Evolutionary conservation across 257 asterid species (phyloP).

Genomic region (Knoxia roxburghii): DNA sequence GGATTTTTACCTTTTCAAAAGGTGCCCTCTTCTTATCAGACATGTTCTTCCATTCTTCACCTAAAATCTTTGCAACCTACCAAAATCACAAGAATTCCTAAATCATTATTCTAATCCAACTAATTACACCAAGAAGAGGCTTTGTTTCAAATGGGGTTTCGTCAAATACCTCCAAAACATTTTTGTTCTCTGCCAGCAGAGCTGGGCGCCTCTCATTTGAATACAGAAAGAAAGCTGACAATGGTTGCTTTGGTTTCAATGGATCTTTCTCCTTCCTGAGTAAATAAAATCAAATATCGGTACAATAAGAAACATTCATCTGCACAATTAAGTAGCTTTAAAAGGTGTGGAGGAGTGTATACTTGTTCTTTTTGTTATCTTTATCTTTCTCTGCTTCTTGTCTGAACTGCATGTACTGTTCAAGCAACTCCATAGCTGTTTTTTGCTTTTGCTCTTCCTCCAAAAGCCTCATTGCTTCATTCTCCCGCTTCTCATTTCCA

Average conservation of each 20-base stretch:
- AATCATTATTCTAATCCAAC: background rate
- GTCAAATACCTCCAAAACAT: constrained; percentile 51
- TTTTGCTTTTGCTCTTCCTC: constrained; percentile 91
- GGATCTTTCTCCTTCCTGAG: constrained; percentile 87
- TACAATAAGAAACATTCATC: background rate
- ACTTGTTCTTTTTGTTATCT: constrained; percentile 62
- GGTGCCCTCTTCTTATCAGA: constrained; percentile 56
- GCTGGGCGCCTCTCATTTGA: constrained; percentile 60
- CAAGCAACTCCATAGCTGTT: constrained; percentile 83
- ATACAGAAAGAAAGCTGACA: constrained; percentile 73
- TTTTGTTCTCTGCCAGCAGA: constrained; percentile 55
- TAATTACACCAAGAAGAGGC: no score
- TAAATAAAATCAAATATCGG: background rate
- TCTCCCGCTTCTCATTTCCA: constrained; percentile 74
- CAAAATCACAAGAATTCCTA: background rate
- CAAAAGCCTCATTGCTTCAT: constrained; percentile 71
- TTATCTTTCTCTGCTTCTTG: constrained; percentile 61
- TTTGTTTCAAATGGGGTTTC: background rate
- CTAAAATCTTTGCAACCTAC: constrained; percentile 64
- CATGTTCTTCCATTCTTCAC: constrained; percentile 96
- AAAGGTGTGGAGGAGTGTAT: background rate
- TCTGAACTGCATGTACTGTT: constrained; percentile 69
- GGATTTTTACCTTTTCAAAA: constrained; percentile 44
- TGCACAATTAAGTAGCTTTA: background rate
- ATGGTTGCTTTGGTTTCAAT: constrained; percentile 78